Conservation (phyloP, 2,329 filamentous ascomycete species). For the Canariomyces notabilis region DNA sequence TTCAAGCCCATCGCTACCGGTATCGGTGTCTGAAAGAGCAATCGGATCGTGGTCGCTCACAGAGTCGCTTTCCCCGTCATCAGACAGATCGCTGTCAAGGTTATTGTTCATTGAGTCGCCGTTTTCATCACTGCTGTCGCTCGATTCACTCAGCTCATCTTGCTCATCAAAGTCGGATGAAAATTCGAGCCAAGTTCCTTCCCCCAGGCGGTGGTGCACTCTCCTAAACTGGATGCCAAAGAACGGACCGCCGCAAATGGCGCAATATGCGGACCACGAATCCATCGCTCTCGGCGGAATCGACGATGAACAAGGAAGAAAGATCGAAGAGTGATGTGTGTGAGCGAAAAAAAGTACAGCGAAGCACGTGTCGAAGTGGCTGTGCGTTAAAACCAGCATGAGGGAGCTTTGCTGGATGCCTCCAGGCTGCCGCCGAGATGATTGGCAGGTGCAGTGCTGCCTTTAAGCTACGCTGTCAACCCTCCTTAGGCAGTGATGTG, state of each 20-base stretch:
- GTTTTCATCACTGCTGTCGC: not conserved
- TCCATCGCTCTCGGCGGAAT: not conserved
- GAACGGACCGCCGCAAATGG: conserved; percentile 6
- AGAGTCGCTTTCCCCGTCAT: not conserved
- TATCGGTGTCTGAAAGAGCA: not conserved
- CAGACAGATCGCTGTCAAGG: not conserved
- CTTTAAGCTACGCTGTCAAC: not conserved
- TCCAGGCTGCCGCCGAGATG: not conserved
- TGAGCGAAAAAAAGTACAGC: not conserved
- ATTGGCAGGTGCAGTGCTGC: not conserved
- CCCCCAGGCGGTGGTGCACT: too few species aligned
- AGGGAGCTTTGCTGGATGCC: not conserved
- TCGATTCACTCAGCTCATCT: not conserved
- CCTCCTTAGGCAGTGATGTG: not conserved
- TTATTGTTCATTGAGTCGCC: too few species aligned
- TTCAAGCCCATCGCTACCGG: not conserved
- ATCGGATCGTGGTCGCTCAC: not conserved
- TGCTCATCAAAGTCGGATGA: too few species aligned
- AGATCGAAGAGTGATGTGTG: not conserved
- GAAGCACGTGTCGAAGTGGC: not conserved
- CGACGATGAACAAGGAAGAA: not conserved
- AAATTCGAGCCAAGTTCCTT: too few species aligned
- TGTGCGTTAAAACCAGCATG: not conserved
- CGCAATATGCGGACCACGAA: not conserved
- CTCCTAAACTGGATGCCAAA: not conserved